Conservation (phyloP, 345 rosid species). For the Brassica juncea region DNA sequence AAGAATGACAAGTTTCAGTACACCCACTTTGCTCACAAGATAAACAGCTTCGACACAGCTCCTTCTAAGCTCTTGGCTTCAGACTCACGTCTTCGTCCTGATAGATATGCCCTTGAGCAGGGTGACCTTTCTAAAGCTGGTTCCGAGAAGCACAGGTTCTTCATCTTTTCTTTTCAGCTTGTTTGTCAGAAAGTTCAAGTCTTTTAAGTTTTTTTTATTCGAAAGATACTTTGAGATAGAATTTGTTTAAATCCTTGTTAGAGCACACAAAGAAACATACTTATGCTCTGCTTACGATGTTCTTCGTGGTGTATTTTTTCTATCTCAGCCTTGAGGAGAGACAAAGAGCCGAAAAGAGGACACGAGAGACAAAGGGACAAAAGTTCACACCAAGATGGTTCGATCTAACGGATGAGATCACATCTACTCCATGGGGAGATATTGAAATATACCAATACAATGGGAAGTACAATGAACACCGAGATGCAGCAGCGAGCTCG, state of each 20-base stretch:
- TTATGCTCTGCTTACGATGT: conserved; percentile 18
- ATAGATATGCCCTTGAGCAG: conserved; percentile 73
- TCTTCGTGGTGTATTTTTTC: neutral
- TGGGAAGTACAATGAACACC: conserved; percentile 60
- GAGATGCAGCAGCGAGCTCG: conserved; percentile 49
- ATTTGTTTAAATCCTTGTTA: neutral
- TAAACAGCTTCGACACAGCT: conserved; percentile 79
- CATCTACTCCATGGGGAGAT: conserved; percentile 74
- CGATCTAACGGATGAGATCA: conserved; percentile 59
- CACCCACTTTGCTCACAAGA: conserved; percentile 77
- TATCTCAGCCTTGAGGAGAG: conserved; percentile 69
- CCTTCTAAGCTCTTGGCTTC: conserved; percentile 76
- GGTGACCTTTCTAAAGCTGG: conserved; percentile 77
- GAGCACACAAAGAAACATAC: neutral
- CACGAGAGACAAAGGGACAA: conserved; percentile 60
- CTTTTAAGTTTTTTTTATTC: too few relatives aligned
- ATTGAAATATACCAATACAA: conserved; percentile 68
- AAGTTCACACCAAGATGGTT: conserved; percentile 72
- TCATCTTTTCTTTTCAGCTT: conserved; percentile 18
- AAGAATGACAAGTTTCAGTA: conserved; percentile 69
- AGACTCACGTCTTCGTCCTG: conserved; percentile 82
- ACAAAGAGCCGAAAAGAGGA: conserved; percentile 71
- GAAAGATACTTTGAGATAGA: too few relatives aligned
- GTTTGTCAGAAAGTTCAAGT: neutral
- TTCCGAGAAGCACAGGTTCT: conserved; percentile 67